Conservation (phyloP, 2,329 filamentous ascomycete species). For the Xylariomycetidae sp. region DNA sequence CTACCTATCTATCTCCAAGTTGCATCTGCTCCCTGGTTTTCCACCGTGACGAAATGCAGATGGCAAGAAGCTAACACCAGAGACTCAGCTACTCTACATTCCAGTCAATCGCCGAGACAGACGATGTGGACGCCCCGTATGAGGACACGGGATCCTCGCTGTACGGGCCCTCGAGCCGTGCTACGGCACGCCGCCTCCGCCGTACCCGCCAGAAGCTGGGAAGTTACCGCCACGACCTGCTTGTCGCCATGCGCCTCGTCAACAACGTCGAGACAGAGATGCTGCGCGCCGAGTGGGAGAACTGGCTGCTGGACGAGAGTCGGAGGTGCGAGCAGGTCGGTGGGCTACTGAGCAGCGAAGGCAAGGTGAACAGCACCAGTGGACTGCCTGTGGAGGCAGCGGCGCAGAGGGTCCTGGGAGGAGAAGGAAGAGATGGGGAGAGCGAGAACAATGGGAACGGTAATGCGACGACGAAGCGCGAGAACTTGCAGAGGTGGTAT, state of each 20-base stretch:
- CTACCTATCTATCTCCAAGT: too few species aligned
- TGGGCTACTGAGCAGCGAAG: slow-evolving; percentile 32
- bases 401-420: slow-evolving; percentile 26
- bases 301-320: slow-evolving; percentile 81
- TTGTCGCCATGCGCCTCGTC: slow-evolving; percentile 85
- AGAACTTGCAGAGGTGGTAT: slow-evolving; percentile 43
- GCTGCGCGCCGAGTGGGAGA: slow-evolving; percentile 84
- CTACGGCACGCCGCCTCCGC: slow-evolving; percentile 62
- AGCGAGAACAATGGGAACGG: slow-evolving; percentile 4
- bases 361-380: slow-evolving; percentile 4
- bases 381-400: slow-evolving; percentile 12
- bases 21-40: too few species aligned
- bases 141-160: slow-evolving; percentile 47
- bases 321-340: slow-evolving; percentile 64
- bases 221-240: slow-evolving; percentile 78
- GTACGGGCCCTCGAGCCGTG: slow-evolving; percentile 42
- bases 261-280: slow-evolving; percentile 87
- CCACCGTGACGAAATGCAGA: too few species aligned
- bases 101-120: slow-evolving; percentile 51
- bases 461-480: slow-evolving; percentile 15
- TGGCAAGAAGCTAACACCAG: too few species aligned
- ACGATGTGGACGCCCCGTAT: slow-evolving; percentile 53
- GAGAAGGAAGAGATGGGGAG: slow-evolving; percentile 13
- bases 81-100: slow-evolving; percentile 61
- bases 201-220: slow-evolving; percentile 80